phyloP scores from a whole-genome alignment of 768 basidiomycete species.

The Suillus discolor region DNA sequence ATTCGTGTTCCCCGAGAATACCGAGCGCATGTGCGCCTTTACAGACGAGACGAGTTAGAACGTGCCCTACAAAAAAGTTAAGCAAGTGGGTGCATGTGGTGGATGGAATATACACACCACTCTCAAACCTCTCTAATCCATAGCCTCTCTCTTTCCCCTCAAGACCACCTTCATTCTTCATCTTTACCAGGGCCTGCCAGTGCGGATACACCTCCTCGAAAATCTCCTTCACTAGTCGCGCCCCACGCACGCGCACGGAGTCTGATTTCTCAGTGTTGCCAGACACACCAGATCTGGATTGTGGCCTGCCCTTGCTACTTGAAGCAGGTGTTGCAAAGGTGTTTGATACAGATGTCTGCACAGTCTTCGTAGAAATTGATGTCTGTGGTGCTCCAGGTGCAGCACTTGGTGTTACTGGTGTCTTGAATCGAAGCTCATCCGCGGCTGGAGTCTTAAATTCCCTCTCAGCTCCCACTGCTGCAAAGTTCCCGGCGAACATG shows the following conservation, averaged over 20 bases:
- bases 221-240: conserved; percentile 52
- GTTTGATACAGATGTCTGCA: background rate
- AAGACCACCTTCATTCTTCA: conserved; percentile 27
- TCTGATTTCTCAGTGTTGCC: conserved; percentile 17
- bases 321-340: background rate
- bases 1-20: conserved; percentile 61
- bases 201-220: conserved; percentile 56
- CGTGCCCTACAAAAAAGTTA: conserved; percentile 52
- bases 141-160: conserved; percentile 32
- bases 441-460: conserved; percentile 16
- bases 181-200: conserved; percentile 61
- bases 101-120: conserved; percentile 48
- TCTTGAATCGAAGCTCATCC: conserved; percentile 15
- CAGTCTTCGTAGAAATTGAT: conserved; percentile 4
- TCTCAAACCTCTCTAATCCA: conserved; percentile 71
- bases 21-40: conserved; percentile 61
- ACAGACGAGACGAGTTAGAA: conserved; percentile 75
- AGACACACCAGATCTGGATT: conserved; percentile 6
- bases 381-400: background rate
- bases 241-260: conserved; percentile 40
- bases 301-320: conserved; percentile 8
- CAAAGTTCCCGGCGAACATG: conserved; percentile 44
- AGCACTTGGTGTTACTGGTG: conserved; percentile 16
- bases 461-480: conserved; percentile 14
- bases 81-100: background rate